Conservation (phyloP, 1,284 basidiomycete species). For the Naganishia liquefaciens region DNA sequence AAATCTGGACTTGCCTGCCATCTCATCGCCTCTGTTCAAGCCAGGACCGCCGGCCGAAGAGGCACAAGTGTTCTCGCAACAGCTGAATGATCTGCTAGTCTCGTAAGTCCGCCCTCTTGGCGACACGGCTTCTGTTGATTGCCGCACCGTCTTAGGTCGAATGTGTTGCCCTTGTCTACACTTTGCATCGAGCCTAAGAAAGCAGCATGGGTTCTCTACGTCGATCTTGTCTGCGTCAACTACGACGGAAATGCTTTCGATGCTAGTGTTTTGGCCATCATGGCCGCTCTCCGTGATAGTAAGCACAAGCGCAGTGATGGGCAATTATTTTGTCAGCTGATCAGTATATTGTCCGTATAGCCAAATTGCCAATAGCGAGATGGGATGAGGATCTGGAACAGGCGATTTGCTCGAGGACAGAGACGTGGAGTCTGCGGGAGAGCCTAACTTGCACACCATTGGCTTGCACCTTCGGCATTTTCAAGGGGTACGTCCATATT, state of each 20-base stretch:
- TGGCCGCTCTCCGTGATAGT: constrained; percentile 83
- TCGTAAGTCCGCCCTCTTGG: constrained; percentile 58
- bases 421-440: constrained; percentile 57
- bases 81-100: constrained; percentile 72
- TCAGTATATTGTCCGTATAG: constrained; percentile 54
- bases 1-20: constrained; percentile 86
- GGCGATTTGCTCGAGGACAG: constrained; percentile 66
- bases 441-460: constrained; percentile 60
- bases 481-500: constrained; percentile 64
- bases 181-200: constrained; percentile 79
- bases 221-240: constrained; percentile 92
- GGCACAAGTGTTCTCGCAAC: constrained; percentile 81
- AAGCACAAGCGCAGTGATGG: constrained; percentile 40
- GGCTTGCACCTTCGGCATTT: constrained; percentile 75
- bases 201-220: constrained; percentile 85
- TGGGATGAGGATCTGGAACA: constrained; percentile 69
- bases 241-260: constrained; percentile 96
- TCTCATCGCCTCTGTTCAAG: constrained; percentile 90
- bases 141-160: constrained; percentile 59
- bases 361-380: constrained; percentile 69
- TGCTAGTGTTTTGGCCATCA: constrained; percentile 80
- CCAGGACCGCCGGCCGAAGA: constrained; percentile 90
- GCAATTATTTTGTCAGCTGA: constrained; percentile 24
- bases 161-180: constrained; percentile 64
- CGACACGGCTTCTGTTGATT: not conserved